phyloP scores from a whole-genome alignment of 1,284 basidiomycete genomes.

The Rhodotorula sp. region DNA sequence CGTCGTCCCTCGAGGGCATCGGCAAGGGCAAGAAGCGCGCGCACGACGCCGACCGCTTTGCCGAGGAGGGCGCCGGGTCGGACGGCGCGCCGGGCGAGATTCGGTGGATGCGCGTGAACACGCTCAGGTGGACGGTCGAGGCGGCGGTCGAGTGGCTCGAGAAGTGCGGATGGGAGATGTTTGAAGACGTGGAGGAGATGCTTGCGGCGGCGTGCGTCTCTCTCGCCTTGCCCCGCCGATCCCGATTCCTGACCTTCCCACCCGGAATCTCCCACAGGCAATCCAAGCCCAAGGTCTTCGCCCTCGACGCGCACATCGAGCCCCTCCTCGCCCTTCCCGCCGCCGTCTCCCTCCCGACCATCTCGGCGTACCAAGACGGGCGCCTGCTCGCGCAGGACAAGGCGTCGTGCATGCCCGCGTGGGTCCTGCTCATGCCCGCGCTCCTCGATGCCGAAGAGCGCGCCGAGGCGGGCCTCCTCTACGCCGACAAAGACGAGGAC shows the following conservation, averaged over 20 bases:
- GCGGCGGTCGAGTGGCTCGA: conserved; percentile 58
- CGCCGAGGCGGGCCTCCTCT: background rate
- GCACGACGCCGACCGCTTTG: conserved; percentile 30
- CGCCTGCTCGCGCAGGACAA: conserved; percentile 94
- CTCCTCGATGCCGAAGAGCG: conserved; percentile 50
- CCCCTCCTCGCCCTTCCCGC: conserved; percentile 58
- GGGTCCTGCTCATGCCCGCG: conserved; percentile 63
- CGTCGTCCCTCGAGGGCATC: conserved; percentile 37
- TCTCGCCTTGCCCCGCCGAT: too few relatives aligned
- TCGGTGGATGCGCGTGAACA: conserved; percentile 70
- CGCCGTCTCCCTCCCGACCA: conserved; percentile 32
- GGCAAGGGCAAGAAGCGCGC: conserved; percentile 43
- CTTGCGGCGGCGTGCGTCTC: conserved; percentile 31
- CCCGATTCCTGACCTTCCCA: background rate
- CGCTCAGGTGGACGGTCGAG: conserved; percentile 64
- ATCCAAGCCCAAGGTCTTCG: conserved; percentile 61
- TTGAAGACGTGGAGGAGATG: conserved; percentile 36
- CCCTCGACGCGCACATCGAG: conserved; percentile 73
- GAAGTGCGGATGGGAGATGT: conserved; percentile 43
- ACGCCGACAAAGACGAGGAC: too few relatives aligned
- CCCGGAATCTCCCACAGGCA: conserved; percentile 30
- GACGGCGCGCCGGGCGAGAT: conserved; percentile 37
- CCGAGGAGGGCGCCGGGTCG: conserved; percentile 27
- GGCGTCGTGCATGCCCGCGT: conserved; percentile 93
- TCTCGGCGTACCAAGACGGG: conserved; percentile 64